phyloP scores from a whole-genome alignment of 2,329 filamentous ascomycete genomes.

The Mollisia scopiformis region DNA sequence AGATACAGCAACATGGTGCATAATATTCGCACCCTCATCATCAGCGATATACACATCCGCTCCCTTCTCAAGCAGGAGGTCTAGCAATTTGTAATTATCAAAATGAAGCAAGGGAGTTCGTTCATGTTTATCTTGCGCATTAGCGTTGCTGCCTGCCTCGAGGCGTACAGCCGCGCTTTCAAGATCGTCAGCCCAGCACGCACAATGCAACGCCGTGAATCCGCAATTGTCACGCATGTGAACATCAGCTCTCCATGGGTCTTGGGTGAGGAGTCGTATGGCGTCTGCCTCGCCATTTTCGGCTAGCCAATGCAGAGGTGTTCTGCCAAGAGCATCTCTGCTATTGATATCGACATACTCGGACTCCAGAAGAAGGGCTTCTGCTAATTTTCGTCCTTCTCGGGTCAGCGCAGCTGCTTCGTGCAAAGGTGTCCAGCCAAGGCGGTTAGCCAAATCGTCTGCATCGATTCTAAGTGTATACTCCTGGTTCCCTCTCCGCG shows the following conservation, averaged over 20 bases:
- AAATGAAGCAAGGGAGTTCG: neutral
- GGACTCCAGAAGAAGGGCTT: neutral
- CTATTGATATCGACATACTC: neutral
- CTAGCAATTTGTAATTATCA: neutral
- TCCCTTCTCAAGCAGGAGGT: neutral
- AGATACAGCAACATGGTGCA: neutral
- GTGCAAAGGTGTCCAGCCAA: neutral
- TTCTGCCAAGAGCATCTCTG: conserved; percentile 2
- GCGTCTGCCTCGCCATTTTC: neutral
- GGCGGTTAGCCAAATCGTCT: neutral
- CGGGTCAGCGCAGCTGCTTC: neutral
- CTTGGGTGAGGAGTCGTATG: neutral
- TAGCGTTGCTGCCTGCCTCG: neutral
- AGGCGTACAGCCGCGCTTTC: neutral
- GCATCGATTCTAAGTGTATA: neutral
- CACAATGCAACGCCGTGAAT: conserved; percentile 3
- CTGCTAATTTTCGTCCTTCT: neutral
- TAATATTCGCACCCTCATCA: conserved; percentile 1
- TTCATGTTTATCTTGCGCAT: neutral
- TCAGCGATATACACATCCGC: neutral
- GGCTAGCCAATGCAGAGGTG: neutral
- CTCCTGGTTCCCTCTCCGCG: neutral
- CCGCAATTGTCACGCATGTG: neutral
- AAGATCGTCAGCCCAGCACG: neutral
- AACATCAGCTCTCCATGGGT: conserved; percentile 1